Evolutionary conservation across 2,329 filamentous ascomycete species (phyloP), one percentile per base, ranked within the genome.

Genomic region (Acarospora socialis): DNA sequence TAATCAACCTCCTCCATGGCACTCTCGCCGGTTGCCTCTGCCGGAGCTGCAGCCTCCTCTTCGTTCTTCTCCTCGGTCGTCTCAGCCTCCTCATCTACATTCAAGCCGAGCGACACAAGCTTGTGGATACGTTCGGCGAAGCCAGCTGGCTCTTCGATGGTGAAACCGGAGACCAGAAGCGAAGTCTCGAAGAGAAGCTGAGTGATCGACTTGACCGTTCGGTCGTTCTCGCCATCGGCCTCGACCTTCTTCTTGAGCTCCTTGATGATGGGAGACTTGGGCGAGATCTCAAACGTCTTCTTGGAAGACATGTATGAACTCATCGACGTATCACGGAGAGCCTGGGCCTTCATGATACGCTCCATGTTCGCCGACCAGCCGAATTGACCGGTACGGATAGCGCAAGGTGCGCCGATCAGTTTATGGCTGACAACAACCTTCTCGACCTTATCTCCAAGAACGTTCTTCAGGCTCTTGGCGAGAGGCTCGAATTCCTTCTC

Each of bases 321-420:
- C 90, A 98, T 98, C 54, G 86, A 94, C 49, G 90, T 98, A 69
- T 98, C 90, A 68, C 90, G 90, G 54, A 98, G 87, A 55, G 90
- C 90, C 73, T 98, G 90, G 17, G 90, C 90, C 80, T 98, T 98
- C 90, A 98, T 98, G 77, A 98, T 98, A 72, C 90, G 90, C 76
- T 98, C 90, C 90, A 98, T 98, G 77, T 98, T 98, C 59, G 90
- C 90, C 36, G 87, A 95, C 90, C 90, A 98, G 66, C 90, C 90
- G 63, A 98, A 98, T 68, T 95, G 90, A 55, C 90, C 90, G 49
- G 90, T 98, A 63, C 90, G 87, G 73, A 98, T 95, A 59, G 90
- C 90, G 65, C 90, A 95, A 55, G 90, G 90, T 45, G 90, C 74
- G 57, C 80, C 81, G 50, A 81, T 75, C 39, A 98, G 77, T 79